These are phyloP conservation scores for Infundibulicybe gibba DNA, from an alignment of 768 basidiomycete species.

Conservation along the genomic window DNA sequence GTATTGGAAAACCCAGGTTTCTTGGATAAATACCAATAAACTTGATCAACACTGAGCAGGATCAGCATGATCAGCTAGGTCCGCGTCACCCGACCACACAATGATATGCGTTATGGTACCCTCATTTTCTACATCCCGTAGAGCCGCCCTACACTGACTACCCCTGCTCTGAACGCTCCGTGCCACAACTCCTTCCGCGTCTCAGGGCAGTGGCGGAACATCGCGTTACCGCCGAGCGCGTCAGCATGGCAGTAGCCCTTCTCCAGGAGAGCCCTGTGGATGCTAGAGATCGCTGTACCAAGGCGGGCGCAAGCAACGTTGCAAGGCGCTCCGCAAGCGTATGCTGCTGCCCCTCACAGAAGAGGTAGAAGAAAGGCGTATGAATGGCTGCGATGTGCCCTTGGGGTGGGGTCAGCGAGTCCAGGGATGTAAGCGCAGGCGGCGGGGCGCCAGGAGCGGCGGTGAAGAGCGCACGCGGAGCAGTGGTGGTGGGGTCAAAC, in stretches of 20 bases:
- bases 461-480: not conserved
- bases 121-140: no score
- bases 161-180: no score
- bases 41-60: no score
- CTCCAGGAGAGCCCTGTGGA: not conserved
- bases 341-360: not conserved
- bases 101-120: no score
- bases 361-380: constrained; percentile 24
- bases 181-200: constrained; percentile 2
- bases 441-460: not conserved
- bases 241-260: not conserved
- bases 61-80: no score
- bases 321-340: not conserved
- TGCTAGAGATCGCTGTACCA: not conserved
- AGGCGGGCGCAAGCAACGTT: not conserved
- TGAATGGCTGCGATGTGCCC: constrained; percentile 38
- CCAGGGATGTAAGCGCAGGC: constrained; percentile 12
- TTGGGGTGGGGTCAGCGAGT: constrained; percentile 32
- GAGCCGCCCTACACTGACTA: no score
- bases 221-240: not conserved
- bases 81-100: no score
- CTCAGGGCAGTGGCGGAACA: constrained; percentile 4
- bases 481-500: not conserved
- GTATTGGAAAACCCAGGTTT: no score
- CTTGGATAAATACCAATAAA: no score